Conservation (phyloP, 2,329 filamentous ascomycete species). For the Talaromyces sp. region DNA sequence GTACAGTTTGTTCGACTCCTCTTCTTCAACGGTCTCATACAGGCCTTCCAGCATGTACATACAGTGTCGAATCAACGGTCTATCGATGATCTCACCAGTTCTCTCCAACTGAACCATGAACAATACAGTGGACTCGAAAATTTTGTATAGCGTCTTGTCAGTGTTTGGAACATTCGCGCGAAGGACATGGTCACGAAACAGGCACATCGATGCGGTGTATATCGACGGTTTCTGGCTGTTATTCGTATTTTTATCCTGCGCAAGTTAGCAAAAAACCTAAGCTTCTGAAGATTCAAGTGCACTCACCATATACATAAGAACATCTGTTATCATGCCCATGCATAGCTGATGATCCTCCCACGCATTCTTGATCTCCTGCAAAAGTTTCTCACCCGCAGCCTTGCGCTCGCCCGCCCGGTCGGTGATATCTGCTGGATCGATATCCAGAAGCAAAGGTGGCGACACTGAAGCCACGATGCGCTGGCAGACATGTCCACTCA, state of each 20-base stretch:
- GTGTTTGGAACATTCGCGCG: conserved; percentile 49
- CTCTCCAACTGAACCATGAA: conserved; percentile 92
- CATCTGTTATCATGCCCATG: conserved; percentile 95
- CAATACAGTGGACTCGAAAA: conserved; percentile 75
- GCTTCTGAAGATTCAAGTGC: conserved; percentile 5
- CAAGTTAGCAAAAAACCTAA: neutral
- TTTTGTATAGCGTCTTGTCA: conserved; percentile 56
- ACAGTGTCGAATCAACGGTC: conserved; percentile 73
- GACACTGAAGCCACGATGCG: conserved; percentile 67
- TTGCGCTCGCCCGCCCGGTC: conserved; percentile 68
- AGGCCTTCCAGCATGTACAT: conserved; percentile 85
- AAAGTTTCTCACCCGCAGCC: conserved; percentile 74
- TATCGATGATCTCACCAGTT: conserved; percentile 82
- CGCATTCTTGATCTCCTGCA: conserved; percentile 67
- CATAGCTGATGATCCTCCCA: conserved; percentile 89
- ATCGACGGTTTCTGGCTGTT: conserved; percentile 72
- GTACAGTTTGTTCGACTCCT: conserved; percentile 76
- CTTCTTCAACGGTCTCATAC: conserved; percentile 74
- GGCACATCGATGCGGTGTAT: conserved; percentile 74
- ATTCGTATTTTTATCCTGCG: conserved; percentile 71
- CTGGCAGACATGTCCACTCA: conserved; percentile 66
- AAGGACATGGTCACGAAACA: conserved; percentile 84
- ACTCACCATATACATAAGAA: conserved; percentile 85
- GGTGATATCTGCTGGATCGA: conserved; percentile 43
- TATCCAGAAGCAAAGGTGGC: conserved; percentile 58